Evolutionary conservation across 2,329 filamentous ascomycete genomes (phyloP).

Genomic region (Paracorniculantispora psalliotae): DNA sequence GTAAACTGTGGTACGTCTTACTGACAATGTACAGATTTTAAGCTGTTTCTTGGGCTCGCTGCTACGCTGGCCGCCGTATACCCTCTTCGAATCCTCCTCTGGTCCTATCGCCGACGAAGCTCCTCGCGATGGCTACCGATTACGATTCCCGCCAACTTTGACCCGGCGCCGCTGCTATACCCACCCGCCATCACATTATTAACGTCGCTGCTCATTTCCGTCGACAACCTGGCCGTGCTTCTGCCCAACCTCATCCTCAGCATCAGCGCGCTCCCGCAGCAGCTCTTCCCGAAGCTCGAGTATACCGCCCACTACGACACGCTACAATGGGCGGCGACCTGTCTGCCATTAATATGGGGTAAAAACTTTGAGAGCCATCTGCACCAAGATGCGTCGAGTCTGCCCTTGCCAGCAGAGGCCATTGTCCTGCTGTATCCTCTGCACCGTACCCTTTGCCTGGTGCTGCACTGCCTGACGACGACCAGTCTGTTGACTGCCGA

Average conservation of each 20-base stretch:
- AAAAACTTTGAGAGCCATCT: conserved; percentile 32
- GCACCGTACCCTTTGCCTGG: conserved; percentile 69
- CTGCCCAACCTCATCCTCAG: conserved; percentile 79
- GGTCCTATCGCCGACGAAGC: conserved; percentile 38
- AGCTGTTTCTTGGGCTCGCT: conserved; percentile 33
- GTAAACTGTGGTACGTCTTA: conserved; percentile 5
- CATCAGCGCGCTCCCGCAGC: conserved; percentile 68
- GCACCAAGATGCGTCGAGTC: conserved; percentile 19
- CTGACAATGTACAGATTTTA: conserved; percentile 37
- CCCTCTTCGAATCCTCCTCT: conserved; percentile 52
- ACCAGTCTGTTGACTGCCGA: conserved; percentile 85
- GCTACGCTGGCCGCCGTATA: conserved; percentile 46
- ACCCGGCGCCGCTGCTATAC: conserved; percentile 87
- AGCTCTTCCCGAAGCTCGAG: conserved; percentile 62
- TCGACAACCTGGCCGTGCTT: conserved; percentile 55
- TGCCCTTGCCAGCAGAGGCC: conserved; percentile 48
- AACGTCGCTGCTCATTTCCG: conserved; percentile 68
- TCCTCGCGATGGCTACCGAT: conserved; percentile 38
- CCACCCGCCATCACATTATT: conserved; percentile 71
- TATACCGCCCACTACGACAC: conserved; percentile 54
- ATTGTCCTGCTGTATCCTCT: conserved; percentile 71
- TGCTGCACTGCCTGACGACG: conserved; percentile 75
- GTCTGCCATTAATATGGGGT: conserved; percentile 54
- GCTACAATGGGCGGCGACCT: conserved; percentile 75
- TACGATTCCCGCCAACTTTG: conserved; percentile 69